Conservation (phyloP, 305 asterid genomes). For the Solanum hybrid region DNA sequence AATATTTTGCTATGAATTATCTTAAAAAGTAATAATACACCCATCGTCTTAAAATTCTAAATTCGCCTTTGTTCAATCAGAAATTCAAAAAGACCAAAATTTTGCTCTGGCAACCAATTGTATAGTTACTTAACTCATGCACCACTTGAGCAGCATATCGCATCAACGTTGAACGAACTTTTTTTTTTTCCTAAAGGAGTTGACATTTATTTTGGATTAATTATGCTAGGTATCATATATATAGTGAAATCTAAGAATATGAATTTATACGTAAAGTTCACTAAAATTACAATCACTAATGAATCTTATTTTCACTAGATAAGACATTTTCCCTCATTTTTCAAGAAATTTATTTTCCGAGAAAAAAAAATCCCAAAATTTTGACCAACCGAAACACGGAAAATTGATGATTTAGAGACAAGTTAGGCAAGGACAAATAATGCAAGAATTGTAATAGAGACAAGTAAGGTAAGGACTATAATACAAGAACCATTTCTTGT, state of each 20-base stretch:
- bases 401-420: not conserved
- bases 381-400: not conserved
- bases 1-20: not conserved
- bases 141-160: not conserved
- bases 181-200: no score
- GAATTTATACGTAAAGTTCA: not conserved
- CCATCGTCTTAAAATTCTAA: no score
- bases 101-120: not conserved
- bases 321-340: not conserved
- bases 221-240: not conserved
- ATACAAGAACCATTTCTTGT: not conserved
- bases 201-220: not conserved
- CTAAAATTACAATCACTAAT: not conserved
- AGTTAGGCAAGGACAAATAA: not conserved
- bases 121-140: not conserved
- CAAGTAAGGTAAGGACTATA: not conserved
- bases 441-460: not conserved
- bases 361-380: not conserved
- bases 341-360: not conserved
- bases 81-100: not conserved
- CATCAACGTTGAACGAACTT: not conserved
- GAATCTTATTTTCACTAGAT: not conserved
- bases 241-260: not conserved
- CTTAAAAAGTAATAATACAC: not conserved
- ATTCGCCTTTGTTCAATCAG: no score